Base-by-base conservation (phyloP, 2,329 filamentous ascomycete genomes). In the Fusarium nurragi region DNA sequence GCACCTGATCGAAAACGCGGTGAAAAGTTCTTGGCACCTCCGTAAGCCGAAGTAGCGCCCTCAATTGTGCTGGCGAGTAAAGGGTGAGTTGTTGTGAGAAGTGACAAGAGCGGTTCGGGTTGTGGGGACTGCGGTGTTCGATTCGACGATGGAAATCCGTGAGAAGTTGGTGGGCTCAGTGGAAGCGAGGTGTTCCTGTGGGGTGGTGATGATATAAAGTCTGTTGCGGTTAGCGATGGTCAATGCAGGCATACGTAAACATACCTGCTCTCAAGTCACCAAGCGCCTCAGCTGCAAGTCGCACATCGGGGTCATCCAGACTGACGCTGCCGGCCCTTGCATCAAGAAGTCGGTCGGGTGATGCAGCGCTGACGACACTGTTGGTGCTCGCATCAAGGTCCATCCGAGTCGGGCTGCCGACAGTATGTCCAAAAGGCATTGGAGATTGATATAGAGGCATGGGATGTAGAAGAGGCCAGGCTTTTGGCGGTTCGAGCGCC, bases 61-160 rank as follows among this genome's bases (percentile, higher is more conserved):
- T 92, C 92, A 69, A 97, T 94, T 0, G 93, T 93, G 25, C 88
- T 92, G 11, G 92, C 93, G 16, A 97, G 85, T 61, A 96, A 83
- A 1, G 94, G 94, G 73, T 97, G 93, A 2, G 92, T 92, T 4
- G 92, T 94, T 1, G 93, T 96, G 21, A 98, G 85, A 2, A 98
- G 86, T 6, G 92, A 91, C 5, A 98, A 82, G 7, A 97, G 83
- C 1, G 94, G 95, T 76, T 97, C 93, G 7, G 88, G 84, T 37
- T 90, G 84, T 14, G 82, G 78, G 2, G 82, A 79, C 25, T 79
- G 73, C 39, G 77, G 76, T 70, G 61, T 57, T 47, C 32, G 51
- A n/a, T 45, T 60, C n/a, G 65, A 53, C n/a, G 65, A 53, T 38
- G 71, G 58, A 49, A 76, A 75, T 66, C 72, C 73, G 60, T 78